These are phyloP conservation scores for Solanum chilense DNA, from an alignment of 257 asterid genomes.

Conservation along the genomic window DNA sequence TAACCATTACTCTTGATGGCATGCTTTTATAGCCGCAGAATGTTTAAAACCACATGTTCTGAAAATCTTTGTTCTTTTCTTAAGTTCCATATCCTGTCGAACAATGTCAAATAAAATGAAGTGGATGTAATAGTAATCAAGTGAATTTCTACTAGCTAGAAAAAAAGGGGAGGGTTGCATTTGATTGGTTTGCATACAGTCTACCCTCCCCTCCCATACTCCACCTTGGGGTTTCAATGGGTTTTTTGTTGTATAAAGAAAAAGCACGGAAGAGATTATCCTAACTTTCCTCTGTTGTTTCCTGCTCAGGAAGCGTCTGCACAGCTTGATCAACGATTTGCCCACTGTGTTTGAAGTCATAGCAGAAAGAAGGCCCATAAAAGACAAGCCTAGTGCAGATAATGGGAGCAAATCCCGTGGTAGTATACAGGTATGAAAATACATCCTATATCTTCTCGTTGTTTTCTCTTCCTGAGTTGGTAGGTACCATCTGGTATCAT, in stretches of 20 bases:
- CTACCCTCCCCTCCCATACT: not conserved
- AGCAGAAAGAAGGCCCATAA: conserved; percentile 60
- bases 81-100: not conserved
- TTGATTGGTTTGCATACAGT: not conserved
- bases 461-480: not conserved
- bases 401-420: conserved; percentile 86
- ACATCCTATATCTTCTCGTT: not conserved
- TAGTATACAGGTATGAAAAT: conserved; percentile 46
- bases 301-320: conserved; percentile 61
- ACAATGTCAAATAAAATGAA: not conserved
- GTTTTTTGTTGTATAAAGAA: not conserved
- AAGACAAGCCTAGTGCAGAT: conserved; percentile 71
- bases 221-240: not conserved
- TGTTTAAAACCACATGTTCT: not conserved
- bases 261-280: not conserved
- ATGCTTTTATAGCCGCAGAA: not conserved
- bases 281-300: not conserved
- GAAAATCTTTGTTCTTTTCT: not conserved
- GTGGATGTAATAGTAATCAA: not conserved
- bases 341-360: conserved; percentile 81
- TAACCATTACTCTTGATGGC: not conserved
- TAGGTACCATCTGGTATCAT: not conserved
- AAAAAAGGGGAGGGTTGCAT: not conserved
- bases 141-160: not conserved
- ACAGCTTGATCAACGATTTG: conserved; percentile 74